Conservation (phyloP, 176 grass and related monocot genomes). For the Elaeis guineensis region DNA sequence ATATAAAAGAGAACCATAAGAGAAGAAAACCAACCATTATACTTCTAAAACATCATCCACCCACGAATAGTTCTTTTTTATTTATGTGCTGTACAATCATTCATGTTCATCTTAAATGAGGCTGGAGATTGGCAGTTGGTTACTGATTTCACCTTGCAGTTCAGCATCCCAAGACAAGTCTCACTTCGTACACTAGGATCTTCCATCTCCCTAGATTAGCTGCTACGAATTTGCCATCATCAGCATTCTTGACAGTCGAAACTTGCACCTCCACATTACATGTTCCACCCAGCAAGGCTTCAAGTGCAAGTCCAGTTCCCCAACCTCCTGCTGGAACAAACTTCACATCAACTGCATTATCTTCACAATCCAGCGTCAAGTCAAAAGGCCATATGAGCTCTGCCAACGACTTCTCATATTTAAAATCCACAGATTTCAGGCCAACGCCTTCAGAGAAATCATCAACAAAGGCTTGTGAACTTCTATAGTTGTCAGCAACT, state of each 20-base stretch:
- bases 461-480: not conserved
- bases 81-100: not conserved
- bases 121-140: slow-evolving; percentile 22
- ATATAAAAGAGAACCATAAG: no score
- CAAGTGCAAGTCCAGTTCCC: slow-evolving; percentile 27
- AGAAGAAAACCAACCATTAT: no score
- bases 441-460: slow-evolving; percentile 14
- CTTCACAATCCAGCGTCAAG: slow-evolving; percentile 15
- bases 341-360: slow-evolving; percentile 21
- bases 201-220: slow-evolving; percentile 19
- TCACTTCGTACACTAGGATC: slow-evolving; percentile 10
- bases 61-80: no score
- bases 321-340: slow-evolving; percentile 14
- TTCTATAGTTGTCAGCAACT: slow-evolving; percentile 17
- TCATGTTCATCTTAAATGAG: slow-evolving; percentile 27
- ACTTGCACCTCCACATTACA: slow-evolving; percentile 25
- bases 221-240: not conserved
- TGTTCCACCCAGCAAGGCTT: slow-evolving; percentile 42
- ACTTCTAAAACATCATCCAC: no score
- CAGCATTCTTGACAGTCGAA: slow-evolving; percentile 14
- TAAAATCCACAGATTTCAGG: slow-evolving; percentile 1
- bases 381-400: slow-evolving; percentile 20
- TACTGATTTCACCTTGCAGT: slow-evolving; percentile 13
- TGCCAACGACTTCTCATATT: not conserved
- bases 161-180: not conserved